Base-by-base conservation (phyloP, 495 filamentous ascomycete genomes). In the Penicillium daleae region DNA sequence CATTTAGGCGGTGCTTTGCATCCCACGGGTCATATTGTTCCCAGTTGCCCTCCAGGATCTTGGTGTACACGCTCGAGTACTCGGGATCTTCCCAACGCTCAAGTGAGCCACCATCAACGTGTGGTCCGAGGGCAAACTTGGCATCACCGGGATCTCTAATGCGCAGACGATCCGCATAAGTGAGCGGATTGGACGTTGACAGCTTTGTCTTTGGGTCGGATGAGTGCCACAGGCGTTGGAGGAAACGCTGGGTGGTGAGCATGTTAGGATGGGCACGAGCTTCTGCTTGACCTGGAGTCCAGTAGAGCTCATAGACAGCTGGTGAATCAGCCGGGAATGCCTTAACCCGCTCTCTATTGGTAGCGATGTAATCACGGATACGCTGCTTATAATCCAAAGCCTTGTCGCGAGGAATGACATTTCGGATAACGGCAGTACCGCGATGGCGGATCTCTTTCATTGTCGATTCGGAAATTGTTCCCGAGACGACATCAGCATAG, bases 261-360 rank as follows among this genome's bases (percentile, higher is more conserved):
- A 96, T 61, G 53, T 89, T 87, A 10, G 89, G 82, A 72, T 97
- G 89, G 0, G 83, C 79, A 17, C 93, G 84, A 12, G 93, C 92
- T 42, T 85, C 82, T 29, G 90, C 77, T 67, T 97, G 92, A 4
- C 88, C 77, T 7, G 86, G 83, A 1, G 90, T 90, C 93, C 93
- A 97, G 78, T 97, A 97, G 3, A 97, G 79, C 70, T 97, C 93
- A 67, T 88, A 93, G 4, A 97, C 92, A 54, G 92, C 87, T 0
- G 92, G 92, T 13, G 82, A 83, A 21, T 85, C 80, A 1, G 80
- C 57, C 0, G 86, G 86, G 65, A 88, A 85, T 10, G 85, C 77
- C 42, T 78, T 81, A 8, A 79, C 76, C 29, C 64, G 69, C 29
- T 74, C 75, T 42, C 74, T 56, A 64, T 91, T 92, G 27, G 81